phyloP scores from a whole-genome alignment of 2,329 filamentous ascomycete genomes.

The Penicillium sp. region DNA sequence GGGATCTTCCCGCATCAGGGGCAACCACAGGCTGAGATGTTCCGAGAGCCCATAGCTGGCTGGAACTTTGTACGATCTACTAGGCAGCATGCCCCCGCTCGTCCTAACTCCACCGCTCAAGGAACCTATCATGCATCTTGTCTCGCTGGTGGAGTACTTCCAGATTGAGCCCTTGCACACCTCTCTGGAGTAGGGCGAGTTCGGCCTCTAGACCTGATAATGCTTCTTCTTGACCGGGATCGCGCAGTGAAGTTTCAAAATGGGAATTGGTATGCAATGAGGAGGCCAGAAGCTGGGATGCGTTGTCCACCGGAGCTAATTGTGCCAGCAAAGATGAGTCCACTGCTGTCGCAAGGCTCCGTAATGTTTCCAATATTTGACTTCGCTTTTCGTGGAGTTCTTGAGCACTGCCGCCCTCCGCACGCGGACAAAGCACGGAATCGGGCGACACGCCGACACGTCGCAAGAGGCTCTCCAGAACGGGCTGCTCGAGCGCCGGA shows the following conservation, averaged over 20 bases:
- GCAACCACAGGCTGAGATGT: conserved; percentile 11
- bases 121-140: conserved; percentile 27
- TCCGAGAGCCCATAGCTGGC: conserved; percentile 1
- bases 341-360: conserved; percentile 26
- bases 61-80: neutral
- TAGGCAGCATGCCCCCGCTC: neutral
- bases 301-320: conserved; percentile 29
- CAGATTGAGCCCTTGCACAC: conserved; percentile 32
- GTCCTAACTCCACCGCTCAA: conserved; percentile 31
- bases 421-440: conserved; percentile 24
- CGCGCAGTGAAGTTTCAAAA: conserved; percentile 27
- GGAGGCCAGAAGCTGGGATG: conserved; percentile 31
- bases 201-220: conserved; percentile 30
- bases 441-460: conserved; percentile 32
- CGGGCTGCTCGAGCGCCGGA: conserved; percentile 20
- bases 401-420: conserved; percentile 14
- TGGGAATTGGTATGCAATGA: conserved; percentile 29
- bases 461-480: conserved; percentile 31
- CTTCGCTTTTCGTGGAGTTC: conserved; percentile 29
- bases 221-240: conserved; percentile 25
- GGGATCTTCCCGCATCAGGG: conserved; percentile 1
- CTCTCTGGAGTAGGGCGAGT: conserved; percentile 31
- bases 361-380: conserved; percentile 27
- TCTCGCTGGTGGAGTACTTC: conserved; percentile 33
- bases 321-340: conserved; percentile 31